Evolutionary conservation across 2,329 filamentous ascomycete genomes (phyloP).

Genomic region (Ambrosiella cleistominuta): DNA sequence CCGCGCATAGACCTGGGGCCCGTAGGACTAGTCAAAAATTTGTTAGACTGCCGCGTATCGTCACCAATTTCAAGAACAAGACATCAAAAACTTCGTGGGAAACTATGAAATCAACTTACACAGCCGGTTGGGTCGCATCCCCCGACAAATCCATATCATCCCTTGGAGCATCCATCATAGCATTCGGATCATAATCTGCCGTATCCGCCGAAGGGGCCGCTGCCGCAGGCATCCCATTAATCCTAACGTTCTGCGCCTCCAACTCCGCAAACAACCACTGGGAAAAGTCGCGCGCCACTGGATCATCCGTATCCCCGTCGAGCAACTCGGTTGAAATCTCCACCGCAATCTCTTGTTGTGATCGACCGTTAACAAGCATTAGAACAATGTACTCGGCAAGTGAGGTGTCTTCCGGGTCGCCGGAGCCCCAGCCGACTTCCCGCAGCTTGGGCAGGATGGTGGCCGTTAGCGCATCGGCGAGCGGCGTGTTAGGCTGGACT

Average conservation of each 20-base stretch:
- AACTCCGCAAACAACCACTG: conserved; percentile 89
- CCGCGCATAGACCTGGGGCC: conserved; percentile 88
- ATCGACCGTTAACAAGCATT: conserved; percentile 93
- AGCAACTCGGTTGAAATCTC: conserved; percentile 83
- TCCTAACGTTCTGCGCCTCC: conserved; percentile 43
- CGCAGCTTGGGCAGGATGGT: conserved; percentile 80
- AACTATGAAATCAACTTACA: conserved; percentile 28
- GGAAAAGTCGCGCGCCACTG: conserved; percentile 66
- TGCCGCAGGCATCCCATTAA: conserved; percentile 29
- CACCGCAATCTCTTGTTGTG: conserved; percentile 69
- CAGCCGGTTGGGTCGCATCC: conserved; percentile 30
- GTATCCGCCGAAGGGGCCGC: not conserved
- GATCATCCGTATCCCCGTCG: conserved; percentile 64
- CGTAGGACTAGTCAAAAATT: conserved; percentile 49
- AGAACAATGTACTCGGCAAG: conserved; percentile 92
- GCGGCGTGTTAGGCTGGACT: conserved; percentile 57
- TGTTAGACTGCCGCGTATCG: not conserved
- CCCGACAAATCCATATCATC: conserved; percentile 12
- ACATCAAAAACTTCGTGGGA: not conserved
- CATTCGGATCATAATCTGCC: not conserved
- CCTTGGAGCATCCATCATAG: conserved; percentile 1
- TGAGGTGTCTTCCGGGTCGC: conserved; percentile 58
- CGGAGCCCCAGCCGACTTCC: conserved; percentile 81
- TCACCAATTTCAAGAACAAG: not conserved
- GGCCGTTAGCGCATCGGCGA: conserved; percentile 67